Percentiles rank a stretch among this genome's conserved stretches.
These are phyloP conservation scores for Mallotus repandus DNA, from an alignment of 441 rosid species.

Conservation along the genomic window DNA sequence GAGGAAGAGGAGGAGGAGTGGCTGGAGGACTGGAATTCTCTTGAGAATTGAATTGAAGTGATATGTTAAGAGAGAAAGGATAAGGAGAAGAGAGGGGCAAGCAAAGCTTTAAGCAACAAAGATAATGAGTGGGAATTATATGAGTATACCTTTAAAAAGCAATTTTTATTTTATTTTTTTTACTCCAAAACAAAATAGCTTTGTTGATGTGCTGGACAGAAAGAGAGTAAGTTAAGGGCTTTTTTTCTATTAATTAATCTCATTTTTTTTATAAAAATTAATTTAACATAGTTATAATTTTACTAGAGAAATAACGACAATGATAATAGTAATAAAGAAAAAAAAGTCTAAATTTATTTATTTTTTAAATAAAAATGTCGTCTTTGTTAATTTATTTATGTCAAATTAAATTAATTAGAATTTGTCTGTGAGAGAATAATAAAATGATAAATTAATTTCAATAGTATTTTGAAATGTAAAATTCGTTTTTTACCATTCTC, in stretches of 20 bases:
- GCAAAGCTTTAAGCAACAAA: constrained; percentile 50
- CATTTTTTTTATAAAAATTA: no score
- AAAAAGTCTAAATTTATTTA: no score
- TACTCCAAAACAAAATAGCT: constrained; percentile 35
- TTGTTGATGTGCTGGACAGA: constrained; percentile 29
- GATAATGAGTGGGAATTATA: constrained; percentile 66
- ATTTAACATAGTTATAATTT: no score
- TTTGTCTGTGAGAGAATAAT: no score
- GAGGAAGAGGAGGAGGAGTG: neutral
- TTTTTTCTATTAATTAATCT: neutral
- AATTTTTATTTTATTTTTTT: constrained; percentile 11
- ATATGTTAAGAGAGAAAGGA: constrained; percentile 28
- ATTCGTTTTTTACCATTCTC: no score
- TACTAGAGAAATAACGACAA: no score
- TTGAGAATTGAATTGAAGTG: constrained; percentile 25
- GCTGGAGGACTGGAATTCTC: constrained; percentile 12
- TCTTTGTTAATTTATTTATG: no score
- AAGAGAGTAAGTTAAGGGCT: neutral
- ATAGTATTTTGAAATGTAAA: no score
- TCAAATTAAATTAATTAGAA: no score
- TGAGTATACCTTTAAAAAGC: constrained; percentile 50
- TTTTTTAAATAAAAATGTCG: no score
- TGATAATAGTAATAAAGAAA: no score
- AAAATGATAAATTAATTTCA: no score
- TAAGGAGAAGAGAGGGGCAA: constrained; percentile 26